phyloP scores from a whole-genome alignment of 345 rosid species.

The Eucalyptus erythrocorys region DNA sequence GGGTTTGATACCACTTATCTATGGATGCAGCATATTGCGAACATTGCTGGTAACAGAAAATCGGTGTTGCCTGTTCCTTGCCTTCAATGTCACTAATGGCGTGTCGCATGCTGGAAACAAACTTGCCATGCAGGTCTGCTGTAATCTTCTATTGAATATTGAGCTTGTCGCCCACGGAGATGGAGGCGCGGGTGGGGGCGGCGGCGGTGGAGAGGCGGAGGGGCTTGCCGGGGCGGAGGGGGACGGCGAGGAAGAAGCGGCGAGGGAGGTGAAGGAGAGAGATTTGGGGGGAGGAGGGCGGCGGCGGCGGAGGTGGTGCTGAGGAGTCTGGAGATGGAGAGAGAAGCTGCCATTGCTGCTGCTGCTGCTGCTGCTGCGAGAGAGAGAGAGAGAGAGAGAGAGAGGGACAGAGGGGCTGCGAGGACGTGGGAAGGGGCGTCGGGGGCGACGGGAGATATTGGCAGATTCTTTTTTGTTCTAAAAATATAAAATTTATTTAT shows the following conservation, averaged over 20 bases:
- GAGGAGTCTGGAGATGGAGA: slow-evolving; percentile 40
- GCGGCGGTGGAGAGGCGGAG: slow-evolving; percentile 14
- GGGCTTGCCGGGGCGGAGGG: slow-evolving; percentile 7
- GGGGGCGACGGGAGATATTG: background rate
- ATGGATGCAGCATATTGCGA: slow-evolving; percentile 52
- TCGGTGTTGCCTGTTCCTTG: slow-evolving; percentile 63
- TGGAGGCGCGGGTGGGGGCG: slow-evolving; percentile 31
- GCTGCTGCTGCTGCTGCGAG: too few species aligned
- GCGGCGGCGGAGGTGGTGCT: slow-evolving; percentile 7
- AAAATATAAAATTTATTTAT: background rate
- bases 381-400: too few species aligned
- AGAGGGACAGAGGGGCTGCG: background rate
- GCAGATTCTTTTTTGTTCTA: background rate
- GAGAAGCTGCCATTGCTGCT: slow-evolving; percentile 24
- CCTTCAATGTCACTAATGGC: slow-evolving; percentile 65
- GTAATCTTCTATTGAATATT: background rate
- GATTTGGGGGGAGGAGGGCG: slow-evolving; percentile 1
- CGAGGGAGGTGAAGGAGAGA: slow-evolving; percentile 7
- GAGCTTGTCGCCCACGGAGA: slow-evolving; percentile 77
- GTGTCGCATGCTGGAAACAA: slow-evolving; percentile 73
- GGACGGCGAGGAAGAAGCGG: background rate
- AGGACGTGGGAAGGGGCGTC: background rate
- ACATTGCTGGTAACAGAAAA: slow-evolving; percentile 50
- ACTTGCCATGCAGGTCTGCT: slow-evolving; percentile 61
- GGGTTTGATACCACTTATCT: background rate